phyloP scores from a whole-genome alignment of 805 yeast species.

The Teunomyces gatunensis region DNA sequence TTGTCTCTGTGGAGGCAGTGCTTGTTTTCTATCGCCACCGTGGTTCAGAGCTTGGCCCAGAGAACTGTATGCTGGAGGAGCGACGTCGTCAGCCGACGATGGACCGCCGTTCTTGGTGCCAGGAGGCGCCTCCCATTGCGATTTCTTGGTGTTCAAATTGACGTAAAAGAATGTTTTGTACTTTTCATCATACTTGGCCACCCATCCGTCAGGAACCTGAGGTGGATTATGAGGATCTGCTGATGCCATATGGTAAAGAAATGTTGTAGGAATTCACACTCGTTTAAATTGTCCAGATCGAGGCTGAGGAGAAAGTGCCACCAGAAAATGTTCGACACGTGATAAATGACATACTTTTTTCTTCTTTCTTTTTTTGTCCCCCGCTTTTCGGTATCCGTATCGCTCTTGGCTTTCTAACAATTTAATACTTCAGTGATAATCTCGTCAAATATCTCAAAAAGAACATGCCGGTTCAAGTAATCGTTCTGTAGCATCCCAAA shows the following conservation, averaged over 20 bases:
- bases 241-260: background rate
- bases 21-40: background rate
- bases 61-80: slow-evolving; percentile 7
- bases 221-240: slow-evolving; percentile 40
- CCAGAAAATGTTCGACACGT: background rate
- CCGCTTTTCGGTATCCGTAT: background rate
- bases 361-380: no score
- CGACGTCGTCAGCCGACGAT: slow-evolving; percentile 9
- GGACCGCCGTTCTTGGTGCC: slow-evolving; percentile 44
- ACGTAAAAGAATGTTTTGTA: slow-evolving; percentile 80
- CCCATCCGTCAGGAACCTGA: slow-evolving; percentile 65
- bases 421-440: slow-evolving; percentile 45
- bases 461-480: slow-evolving; percentile 60
- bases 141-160: slow-evolving; percentile 62
- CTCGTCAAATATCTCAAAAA: slow-evolving; percentile 59
- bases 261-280: no score
- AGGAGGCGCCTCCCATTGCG: slow-evolving; percentile 88
- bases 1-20: slow-evolving; percentile 4
- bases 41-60: background rate
- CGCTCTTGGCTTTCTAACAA: no score
- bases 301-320: background rate
- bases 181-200: slow-evolving; percentile 68
- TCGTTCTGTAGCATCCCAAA: slow-evolving; percentile 75
- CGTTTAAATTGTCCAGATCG: background rate
- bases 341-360: background rate